Base-by-base conservation (phyloP, 192 early-diverging fungal genomes). In the Chytriomyces confervae region DNA sequence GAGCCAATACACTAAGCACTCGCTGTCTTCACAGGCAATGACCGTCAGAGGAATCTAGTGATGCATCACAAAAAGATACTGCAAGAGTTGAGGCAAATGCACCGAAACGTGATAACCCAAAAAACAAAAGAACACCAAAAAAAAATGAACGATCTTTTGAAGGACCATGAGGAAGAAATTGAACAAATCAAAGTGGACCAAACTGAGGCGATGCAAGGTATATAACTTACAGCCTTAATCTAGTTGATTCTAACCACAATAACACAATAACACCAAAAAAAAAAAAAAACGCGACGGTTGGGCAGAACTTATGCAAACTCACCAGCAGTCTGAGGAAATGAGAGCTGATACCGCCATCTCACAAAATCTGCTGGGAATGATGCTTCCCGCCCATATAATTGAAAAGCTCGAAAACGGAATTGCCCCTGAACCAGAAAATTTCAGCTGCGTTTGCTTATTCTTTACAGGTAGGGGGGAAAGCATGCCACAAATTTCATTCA, bases 151-250 rank as follows among this genome's bases (percentile, higher is more conserved):
- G 77, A 79, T 20, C 47, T 79, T 13, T 23, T 71, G 2, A 79
- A 79, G 57, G 77, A 79, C 48, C 77, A 79, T 18, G 77, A 79
- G 62, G 77, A 79, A 47, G 77, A 79, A 61, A 73, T 79, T 24
- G 66, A 79, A 50, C 69, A 64, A 70, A 18, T 79, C 53, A 79
- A 79, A 50, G 47, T 69, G 60, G 77, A 79, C 7, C 77, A 79
- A 48, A 47, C 53, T 2, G 60, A 53, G 48, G 13, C 61, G 8
- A 79, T 79, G 77, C 27, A 79, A 48, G 77, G 70, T 71, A 3
- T 50, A 18, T 5, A 69, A 36, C 7, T 72, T 72, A 5, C 11
- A 27, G 9, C 11, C 36, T 36, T 36, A 36, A 36, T 4, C 36
- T 4, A 36, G 36, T 36, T 36, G 2, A 36, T 36, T 36, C 36